Evolutionary conservation across 768 basidiomycete genomes (phyloP).

Genomic region (Boletus patriciae): DNA sequence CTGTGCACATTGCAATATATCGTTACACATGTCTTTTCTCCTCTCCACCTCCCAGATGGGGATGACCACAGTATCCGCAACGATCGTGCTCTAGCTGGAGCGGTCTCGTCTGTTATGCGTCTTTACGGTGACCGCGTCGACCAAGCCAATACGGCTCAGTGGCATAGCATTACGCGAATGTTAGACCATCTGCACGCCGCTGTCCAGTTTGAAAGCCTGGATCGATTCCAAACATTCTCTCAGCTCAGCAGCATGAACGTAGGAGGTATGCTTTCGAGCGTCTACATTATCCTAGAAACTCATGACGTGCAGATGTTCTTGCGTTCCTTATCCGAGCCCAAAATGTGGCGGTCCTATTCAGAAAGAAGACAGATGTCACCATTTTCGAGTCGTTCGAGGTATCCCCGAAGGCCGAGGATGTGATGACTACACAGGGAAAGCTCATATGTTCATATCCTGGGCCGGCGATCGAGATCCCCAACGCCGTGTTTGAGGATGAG

Average conservation of each 20-base stretch:
- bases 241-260: slow-evolving; percentile 22
- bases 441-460: slow-evolving; percentile 47
- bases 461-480: slow-evolving; percentile 41
- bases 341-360: slow-evolving; percentile 48
- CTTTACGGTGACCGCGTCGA: slow-evolving; percentile 17
- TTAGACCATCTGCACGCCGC: slow-evolving; percentile 22
- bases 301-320: slow-evolving; percentile 33
- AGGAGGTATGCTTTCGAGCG: slow-evolving; percentile 14
- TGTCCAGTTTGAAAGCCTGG: slow-evolving; percentile 1
- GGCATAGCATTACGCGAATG: slow-evolving; percentile 35
- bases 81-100: slow-evolving; percentile 29
- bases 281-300: background rate
- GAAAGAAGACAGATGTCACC: slow-evolving; percentile 27
- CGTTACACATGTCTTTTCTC: slow-evolving; percentile 44
- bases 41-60: slow-evolving; percentile 40
- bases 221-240: slow-evolving; percentile 8
- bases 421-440: slow-evolving; percentile 44
- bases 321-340: slow-evolving; percentile 44
- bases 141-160: slow-evolving; percentile 16
- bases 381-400: slow-evolving; percentile 50
- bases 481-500: slow-evolving; percentile 25
- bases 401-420: slow-evolving; percentile 34
- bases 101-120: slow-evolving; percentile 19
- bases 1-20: slow-evolving; percentile 27
- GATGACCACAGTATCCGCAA: slow-evolving; percentile 31